Evolutionary conservation across 352 stramenopile species (phyloP), one percentile per base, ranked within the genome.

Genomic region (Paralagenidium karlingii): DNA sequence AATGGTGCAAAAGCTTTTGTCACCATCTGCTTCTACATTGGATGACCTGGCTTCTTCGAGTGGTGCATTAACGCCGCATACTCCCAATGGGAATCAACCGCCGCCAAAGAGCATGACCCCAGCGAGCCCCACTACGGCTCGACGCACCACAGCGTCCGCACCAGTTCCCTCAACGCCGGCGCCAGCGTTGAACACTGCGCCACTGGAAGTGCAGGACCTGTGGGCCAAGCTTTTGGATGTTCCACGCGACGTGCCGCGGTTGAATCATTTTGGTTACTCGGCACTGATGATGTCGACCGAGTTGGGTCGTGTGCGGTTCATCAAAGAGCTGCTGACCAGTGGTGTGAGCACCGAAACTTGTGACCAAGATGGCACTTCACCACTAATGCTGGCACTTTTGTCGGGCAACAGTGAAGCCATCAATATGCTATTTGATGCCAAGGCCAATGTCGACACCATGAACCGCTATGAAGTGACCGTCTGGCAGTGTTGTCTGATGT

Each of bases 321-420:
- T 64, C 0, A 24, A 36, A 3, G 47, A 53, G 8, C 37, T 88
- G 9, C 38, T 88, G 13, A 40, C 44, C 19, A 68, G 52, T 10
- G 63, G 63, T n/a, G 65, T 62, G n/a, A 58, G 38, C 0, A 24
- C 61, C 0, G 50, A 77, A 11, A 51, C 43, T 0, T 27, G 31
- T 3, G 64, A 68, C 3, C 19, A 51, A 4, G 48, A 62, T 9
- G 55, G 60, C 4, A 53, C 60, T 5, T 82, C 63, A 0, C 58
- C 65, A 5, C 40, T 89, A 4, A 85, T 85, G 69, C 42, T 74
- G 15, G 63, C 69, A 3, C 56, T 85, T 3, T 40, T 82, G 13
- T 58, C 58, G 10, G 63, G 65, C 2, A 56, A 76, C 5, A 50
- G 57, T 47, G 46, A 49, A 37, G 49, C 76, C 13, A 36, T 57